Evolutionary conservation across 2,329 filamentous ascomycete genomes (phyloP).

Genomic region (Fusarium xyrophilum): DNA sequence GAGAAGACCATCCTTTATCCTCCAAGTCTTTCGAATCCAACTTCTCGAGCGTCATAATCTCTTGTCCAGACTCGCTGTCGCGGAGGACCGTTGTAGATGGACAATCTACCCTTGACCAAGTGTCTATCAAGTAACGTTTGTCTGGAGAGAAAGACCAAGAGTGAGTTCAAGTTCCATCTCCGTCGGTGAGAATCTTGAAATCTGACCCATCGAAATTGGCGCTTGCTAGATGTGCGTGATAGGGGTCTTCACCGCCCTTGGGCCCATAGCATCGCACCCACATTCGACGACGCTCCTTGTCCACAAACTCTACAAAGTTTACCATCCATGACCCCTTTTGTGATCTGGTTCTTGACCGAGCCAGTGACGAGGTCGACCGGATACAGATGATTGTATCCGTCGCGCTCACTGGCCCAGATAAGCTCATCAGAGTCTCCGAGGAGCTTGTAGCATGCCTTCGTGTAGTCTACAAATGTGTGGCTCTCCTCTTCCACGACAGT

Average conservation of each 20-base stretch:
- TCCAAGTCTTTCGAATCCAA: neutral
- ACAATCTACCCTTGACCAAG: constrained; percentile 40
- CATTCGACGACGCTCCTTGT: constrained; percentile 25
- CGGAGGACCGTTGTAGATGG: constrained; percentile 32
- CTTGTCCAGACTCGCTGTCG: constrained; percentile 25
- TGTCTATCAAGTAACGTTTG: constrained; percentile 34
- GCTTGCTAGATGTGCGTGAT: constrained; percentile 36
- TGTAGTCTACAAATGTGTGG: constrained; percentile 39
- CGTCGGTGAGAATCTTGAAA: constrained; percentile 37
- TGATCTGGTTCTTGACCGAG: constrained; percentile 37
- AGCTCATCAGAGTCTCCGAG: constrained; percentile 29
- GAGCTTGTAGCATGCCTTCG: constrained; percentile 22
- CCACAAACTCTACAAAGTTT: constrained; percentile 31
- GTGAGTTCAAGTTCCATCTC: constrained; percentile 42
- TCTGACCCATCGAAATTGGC: constrained; percentile 41
- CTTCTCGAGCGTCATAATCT: constrained; percentile 27
- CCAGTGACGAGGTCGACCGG: constrained; percentile 27
- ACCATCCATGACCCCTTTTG: constrained; percentile 40
- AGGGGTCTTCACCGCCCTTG: constrained; percentile 35
- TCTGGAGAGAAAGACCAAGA: constrained; percentile 36
- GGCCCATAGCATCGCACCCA: constrained; percentile 37
- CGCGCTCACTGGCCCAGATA: constrained; percentile 42
- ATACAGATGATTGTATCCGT: constrained; percentile 43
- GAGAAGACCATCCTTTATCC: constrained; percentile 22
- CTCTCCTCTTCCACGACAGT: constrained; percentile 38